Base-by-base conservation (phyloP, 1,284 basidiomycete genomes). In the Golubevia pallescens region DNA sequence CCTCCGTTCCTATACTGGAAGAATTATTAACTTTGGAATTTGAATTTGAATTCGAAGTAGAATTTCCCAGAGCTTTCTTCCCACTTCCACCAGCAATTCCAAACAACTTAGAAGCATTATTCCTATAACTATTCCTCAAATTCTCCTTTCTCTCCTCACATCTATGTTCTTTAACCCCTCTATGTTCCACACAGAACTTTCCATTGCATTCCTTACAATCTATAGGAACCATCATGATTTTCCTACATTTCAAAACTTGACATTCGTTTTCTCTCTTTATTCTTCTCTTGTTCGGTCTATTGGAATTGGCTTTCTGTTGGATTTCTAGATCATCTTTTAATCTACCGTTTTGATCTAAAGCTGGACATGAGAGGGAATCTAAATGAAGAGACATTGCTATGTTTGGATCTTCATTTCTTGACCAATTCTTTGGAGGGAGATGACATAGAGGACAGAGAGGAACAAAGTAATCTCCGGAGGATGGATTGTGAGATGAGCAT, bases 191-290 rank as follows among this genome's bases (percentile, higher is more conserved):
- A 38, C 34, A 38, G 10, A 38, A 38, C 10, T 38, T 38, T 5
- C 34, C 34, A 4, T 5, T 38, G 10, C 34, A 38, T 38, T 4
- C 34, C 34, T 38, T 38, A 38, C 34, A 38, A 38, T 69, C 62
- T 38, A 80, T 80, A 10, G 74, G 76, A 20, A 78, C 76, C 34
- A 80, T 67, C 76, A 80, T 80, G 63, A 78, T 67, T 67, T 80
- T 80, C 32, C 63, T 61, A 67, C 78, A 80, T 61, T 69, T 74
- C 54, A 56, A 51, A 19, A 69, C 71, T 1, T 68, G 63, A 65
- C 78, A 80, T 56, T 80, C 74, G 65, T 75, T 75, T 1, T 58
- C 51, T 67, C 72, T 71, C 57, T 80, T 80, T 23, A 53, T 34
- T 38, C n/a, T 71, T 65, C 32, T n/a, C 14, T 13, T 58, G n/a